Evolutionary conservation across 129 eudicot genomes (phyloP), one percentile per base, ranked within the genome.

Genomic region (Helichrysum umbraculigerum): DNA sequence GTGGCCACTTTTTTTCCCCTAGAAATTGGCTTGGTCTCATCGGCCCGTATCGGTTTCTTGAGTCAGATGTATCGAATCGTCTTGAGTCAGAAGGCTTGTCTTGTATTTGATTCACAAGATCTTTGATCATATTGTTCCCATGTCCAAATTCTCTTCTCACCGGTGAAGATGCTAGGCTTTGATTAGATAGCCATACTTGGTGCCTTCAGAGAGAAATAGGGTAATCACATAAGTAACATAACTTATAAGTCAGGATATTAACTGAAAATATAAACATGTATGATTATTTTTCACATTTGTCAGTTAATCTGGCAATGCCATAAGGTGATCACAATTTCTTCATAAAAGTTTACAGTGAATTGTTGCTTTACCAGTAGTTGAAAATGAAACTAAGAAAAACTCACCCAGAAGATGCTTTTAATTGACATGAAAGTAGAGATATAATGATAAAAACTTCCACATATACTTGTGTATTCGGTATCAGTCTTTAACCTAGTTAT

Each of bases 1-100:
- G 81, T 15, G 85, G 86, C 90, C 97, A 85, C 70, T 83, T 88
- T 84, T 87, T 86, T 73, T 85, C 93, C 83, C 86, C 92, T 0
- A 83, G 83, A 82, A 74, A 80, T 30, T 82, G 90, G 81, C 79
- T 84, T 37, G 85, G 83, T 73, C 83, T 85, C 39, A 78, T 66
- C 4, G 89, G 76, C 9, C 52, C 70, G 57, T 33, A 62, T 25
- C 83, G 54, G 44, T 54, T 63, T 78, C 76, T 56, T 68, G 73
- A 67, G 64, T 65, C 72, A 0, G 42, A 44, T 58, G 25, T 72
- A 22, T 39, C 63, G 15, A 68, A 59, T 28, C 47, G 56, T 65
- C 50, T 64, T 47, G 79, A 80, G 50, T 19, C 65, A 16, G 52
- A 62, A 34, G 77, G 68, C 61, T 41, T 66, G 54, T 69, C 73